Evolutionary conservation across 352 stramenopile species (phyloP).

Genomic region (Thalassiosira exigua): DNA sequence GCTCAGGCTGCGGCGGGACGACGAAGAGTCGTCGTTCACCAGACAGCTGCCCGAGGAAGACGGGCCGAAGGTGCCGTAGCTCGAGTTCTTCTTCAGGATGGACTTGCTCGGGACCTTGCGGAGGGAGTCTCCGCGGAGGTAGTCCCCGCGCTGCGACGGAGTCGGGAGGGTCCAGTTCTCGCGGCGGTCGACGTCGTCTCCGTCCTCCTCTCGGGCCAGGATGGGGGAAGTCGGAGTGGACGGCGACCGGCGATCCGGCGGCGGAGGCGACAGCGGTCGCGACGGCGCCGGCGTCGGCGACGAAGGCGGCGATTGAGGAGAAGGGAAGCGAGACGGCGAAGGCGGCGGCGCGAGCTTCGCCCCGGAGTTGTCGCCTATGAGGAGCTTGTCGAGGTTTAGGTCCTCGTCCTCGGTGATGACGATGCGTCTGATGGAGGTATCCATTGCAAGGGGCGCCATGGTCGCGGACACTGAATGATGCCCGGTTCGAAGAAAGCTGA

Average conservation of each 20-base stretch:
- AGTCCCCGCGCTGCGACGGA: conserved; percentile 22
- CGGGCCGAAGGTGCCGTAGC: conserved; percentile 39
- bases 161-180: conserved; percentile 24
- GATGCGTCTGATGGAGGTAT: not conserved
- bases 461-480: conserved; percentile 1
- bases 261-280: not conserved
- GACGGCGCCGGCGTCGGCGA: not conserved
- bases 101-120: conserved; percentile 45
- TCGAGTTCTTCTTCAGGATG: conserved; percentile 54
- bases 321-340: not conserved
- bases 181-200: conserved; percentile 8
- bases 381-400: conserved; percentile 39
- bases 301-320: not conserved
- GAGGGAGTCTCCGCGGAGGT: conserved; percentile 17
- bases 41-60: no score
- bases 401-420: conserved; percentile 39
- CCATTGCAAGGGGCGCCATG: not conserved
- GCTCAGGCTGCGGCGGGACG: no score
- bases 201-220: conserved; percentile 25
- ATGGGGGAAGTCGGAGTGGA: conserved; percentile 2
- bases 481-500: not conserved
- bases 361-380: conserved; percentile 6
- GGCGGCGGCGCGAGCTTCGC: not conserved
- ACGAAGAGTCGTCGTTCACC: no score
- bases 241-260: not conserved